Percentiles rank a stretch among this genome's conserved stretches.
These are phyloP conservation scores for Dicorynia guianensis DNA, from an alignment of 306 rosid genomes.

Conservation along the genomic window DNA sequence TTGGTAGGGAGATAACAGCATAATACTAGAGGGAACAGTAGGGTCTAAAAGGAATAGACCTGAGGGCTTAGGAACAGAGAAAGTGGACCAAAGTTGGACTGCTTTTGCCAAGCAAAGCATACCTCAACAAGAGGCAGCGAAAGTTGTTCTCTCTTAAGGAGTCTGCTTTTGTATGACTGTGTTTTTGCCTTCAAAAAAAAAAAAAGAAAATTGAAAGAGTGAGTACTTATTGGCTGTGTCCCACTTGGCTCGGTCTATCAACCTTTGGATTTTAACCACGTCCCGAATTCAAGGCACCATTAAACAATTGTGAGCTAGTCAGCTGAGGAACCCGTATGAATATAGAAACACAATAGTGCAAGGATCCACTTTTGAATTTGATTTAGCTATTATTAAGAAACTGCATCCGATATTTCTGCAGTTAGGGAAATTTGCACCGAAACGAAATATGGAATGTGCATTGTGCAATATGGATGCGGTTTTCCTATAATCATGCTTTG, in stretches of 20 bases:
- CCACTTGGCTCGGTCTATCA: no score
- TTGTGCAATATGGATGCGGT: no score
- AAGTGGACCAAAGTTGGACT: conserved; percentile 32
- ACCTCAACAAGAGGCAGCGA: conserved; percentile 40
- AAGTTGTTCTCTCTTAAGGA: background rate
- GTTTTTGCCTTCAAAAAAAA: background rate
- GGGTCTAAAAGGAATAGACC: no score
- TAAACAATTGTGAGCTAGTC: no score
- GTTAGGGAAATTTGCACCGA: background rate
- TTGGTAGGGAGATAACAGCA: background rate
- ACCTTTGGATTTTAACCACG: no score
- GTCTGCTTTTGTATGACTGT: conserved; percentile 45
- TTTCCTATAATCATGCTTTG: background rate
- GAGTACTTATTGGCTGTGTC: no score
- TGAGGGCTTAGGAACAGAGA: background rate
- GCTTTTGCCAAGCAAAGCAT: conserved; percentile 40
- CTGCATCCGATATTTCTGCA: background rate
- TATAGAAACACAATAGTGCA: no score
- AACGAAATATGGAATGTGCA: no score
- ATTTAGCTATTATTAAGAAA: background rate
- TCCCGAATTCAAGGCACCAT: no score
- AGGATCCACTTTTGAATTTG: background rate
- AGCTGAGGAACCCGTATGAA: no score
- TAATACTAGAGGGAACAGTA: background rate
- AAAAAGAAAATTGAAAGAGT: no score